Evolutionary conservation across 371 early-diverging fungal species (phyloP).

Genomic region (Enterocytospora artemiae): DNA sequence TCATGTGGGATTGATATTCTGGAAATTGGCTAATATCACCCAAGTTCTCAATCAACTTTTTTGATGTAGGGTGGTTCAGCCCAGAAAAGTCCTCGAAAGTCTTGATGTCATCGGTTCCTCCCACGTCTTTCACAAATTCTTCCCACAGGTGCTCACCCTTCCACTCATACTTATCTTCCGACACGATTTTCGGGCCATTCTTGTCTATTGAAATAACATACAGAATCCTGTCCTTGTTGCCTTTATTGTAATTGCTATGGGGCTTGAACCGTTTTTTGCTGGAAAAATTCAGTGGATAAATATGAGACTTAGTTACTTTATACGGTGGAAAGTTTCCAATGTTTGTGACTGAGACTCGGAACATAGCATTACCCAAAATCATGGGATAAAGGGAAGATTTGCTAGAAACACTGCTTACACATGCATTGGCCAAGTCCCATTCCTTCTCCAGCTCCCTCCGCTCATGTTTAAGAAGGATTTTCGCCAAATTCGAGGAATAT

Average conservation of each 20-base stretch:
- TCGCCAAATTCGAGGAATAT: too few species aligned
- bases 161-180: slow-evolving; percentile 5
- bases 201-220: not conserved
- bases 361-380: slow-evolving; percentile 4
- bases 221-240: not conserved
- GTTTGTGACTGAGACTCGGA: slow-evolving; percentile 7
- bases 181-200: not conserved
- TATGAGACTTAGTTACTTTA: not conserved
- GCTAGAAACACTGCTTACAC: too few species aligned
- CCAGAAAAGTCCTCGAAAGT: not conserved
- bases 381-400: too few species aligned
- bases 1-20: too few species aligned
- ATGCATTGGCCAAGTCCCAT: too few species aligned
- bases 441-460: too few species aligned
- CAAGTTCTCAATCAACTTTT: not conserved
- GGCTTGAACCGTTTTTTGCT: not conserved
- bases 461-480: too few species aligned
- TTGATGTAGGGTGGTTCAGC: not conserved
- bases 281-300: slow-evolving; percentile 12
- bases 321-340: slow-evolving; percentile 13
- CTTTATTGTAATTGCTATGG: slow-evolving; percentile 10
- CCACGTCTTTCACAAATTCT: not conserved
- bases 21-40: too few species aligned
- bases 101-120: not conserved
- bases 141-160: not conserved